Base-by-base conservation (phyloP, 2,329 filamentous ascomycete genomes). In the Mycosphaerella sp. region DNA sequence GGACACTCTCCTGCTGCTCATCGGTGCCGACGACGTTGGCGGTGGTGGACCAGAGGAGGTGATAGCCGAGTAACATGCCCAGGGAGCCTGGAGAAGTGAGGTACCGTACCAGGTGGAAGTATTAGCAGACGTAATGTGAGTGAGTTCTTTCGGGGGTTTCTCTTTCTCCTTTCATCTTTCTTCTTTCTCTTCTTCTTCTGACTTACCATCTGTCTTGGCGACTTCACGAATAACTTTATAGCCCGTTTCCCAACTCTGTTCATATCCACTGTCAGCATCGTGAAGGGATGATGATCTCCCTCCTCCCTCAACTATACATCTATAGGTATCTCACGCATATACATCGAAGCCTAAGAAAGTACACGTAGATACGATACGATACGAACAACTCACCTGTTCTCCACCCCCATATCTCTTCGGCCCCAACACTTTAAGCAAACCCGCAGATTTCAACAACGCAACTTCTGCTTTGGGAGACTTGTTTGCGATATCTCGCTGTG, bases 1-100 rank as follows among this genome's bases (percentile, higher is more conserved):
- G 76, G 1, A 75, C 67, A 14, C 77, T 76, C 11, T 83, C 80
- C 14, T 76, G 76, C 65, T 86, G 83, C 59, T 83, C 79, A 0
- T 77, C 67, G 0, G 74, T 82, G 1, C 83, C 83, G 8, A 85
- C 78, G 0, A 85, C 72, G 54, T 78, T 79, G 12, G 80, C 80
- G 0, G 79, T 84, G 0, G 76, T 80, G 0, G 78, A 81, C 82
- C 82, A 86, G 6, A 84, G 72, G 4, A 85, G 70, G 61, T 85
- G 82, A 59, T 85, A 45, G 41, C 80, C 82, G 0, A 85, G 72
- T 0, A 86, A 74, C 81, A 84, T 84, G 1, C 82, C 83, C 32
- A 86, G 72, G 0, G 80, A 83, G 0, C 82, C 34, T 38, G 5
- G 4, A 21, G 21, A 21, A 2, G 21, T 21, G 12, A 36, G 9